Base-by-base conservation (phyloP, 768 basidiomycete genomes). In the Calocera viscosa region DNA sequence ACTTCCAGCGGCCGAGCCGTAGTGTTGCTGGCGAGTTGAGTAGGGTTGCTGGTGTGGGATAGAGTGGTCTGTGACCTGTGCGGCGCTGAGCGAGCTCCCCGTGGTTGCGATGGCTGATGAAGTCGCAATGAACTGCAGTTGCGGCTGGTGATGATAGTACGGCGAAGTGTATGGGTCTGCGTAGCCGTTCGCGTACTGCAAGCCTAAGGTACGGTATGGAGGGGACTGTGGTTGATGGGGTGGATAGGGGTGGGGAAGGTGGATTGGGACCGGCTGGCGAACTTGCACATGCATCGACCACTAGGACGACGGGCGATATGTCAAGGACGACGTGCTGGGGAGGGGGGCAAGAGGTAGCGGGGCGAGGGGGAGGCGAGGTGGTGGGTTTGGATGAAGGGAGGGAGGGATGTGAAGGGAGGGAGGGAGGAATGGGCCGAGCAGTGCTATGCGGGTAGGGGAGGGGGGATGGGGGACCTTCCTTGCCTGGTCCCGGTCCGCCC, bases 261-360 rank as follows among this genome's bases (percentile, higher is more conserved):
- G 53, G 53, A 60, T 60, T 11, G 53, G 53, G 53, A 60, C 53
- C 2, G 53, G 53, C 53, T 60, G 53, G 53, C 53, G 53, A 60
- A 60, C 53, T 60, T 60, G 53, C 11, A 60, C 53, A 60, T 60
- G 53, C 53, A 60, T 60, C 53, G 53, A 60, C 53, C 14, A 60
- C 26, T 26, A 60, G 53, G 53, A 60, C 53, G 53, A 60, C 53
- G 53, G 30, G 53, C 30, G 53, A 12, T 28, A 32, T 60, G 53
- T 60, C 53, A 60, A 60, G 53, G 11, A 60, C 53, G 53, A 60
- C 30, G 53, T 5, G 24, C 14, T 60, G 2, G 53, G 30, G 30
- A 32, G 30, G 14, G 5, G 26, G 24, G 53, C 14, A 26, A 12
- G 30, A 60, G 53, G 30, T 60, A 26, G 19, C 30, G 53, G 24